Percentiles rank a stretch among this genome's conserved stretches.
Conservation (phyloP, 305 asterid genomes). For the Salvia sclarea region DNA sequence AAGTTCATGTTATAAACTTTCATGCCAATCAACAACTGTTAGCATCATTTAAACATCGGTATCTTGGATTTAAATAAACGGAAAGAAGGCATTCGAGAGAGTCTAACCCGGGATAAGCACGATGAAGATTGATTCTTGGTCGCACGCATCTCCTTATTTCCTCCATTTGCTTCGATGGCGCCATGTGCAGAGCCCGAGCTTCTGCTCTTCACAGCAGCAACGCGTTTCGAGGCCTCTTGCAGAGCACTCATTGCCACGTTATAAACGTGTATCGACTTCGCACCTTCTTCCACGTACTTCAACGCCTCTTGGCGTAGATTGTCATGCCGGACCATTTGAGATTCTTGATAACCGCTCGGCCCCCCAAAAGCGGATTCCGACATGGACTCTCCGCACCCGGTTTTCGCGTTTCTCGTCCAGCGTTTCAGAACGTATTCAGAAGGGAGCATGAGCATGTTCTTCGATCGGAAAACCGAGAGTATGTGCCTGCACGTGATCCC, state of each 20-base stretch:
- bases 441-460: constrained; percentile 80
- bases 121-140: constrained; percentile 46
- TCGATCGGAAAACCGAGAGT: constrained; percentile 81
- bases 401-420: constrained; percentile 89
- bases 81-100: constrained; percentile 22
- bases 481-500: constrained; percentile 87
- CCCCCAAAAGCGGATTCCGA: constrained; percentile 43
- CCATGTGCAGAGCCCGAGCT: constrained; percentile 35
- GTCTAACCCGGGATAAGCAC: constrained; percentile 59
- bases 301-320: constrained; percentile 73
- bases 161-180: constrained; percentile 41
- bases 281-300: constrained; percentile 88
- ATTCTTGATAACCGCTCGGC: constrained; percentile 53
- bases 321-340: constrained; percentile 60
- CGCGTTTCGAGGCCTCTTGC: constrained; percentile 71
- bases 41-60: constrained; percentile 5
- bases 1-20: constrained; percentile 15
- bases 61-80: neutral
- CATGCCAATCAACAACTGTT: constrained; percentile 2
- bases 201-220: constrained; percentile 60
- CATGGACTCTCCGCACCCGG: constrained; percentile 40
- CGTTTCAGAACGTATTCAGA: constrained; percentile 76
- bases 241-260: constrained; percentile 77
- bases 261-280: constrained; percentile 64
- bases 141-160: constrained; percentile 36